These are phyloP conservation scores for Cerioporus squamosus DNA, from an alignment of 1,284 basidiomycete genomes.

Conservation along the genomic window DNA sequence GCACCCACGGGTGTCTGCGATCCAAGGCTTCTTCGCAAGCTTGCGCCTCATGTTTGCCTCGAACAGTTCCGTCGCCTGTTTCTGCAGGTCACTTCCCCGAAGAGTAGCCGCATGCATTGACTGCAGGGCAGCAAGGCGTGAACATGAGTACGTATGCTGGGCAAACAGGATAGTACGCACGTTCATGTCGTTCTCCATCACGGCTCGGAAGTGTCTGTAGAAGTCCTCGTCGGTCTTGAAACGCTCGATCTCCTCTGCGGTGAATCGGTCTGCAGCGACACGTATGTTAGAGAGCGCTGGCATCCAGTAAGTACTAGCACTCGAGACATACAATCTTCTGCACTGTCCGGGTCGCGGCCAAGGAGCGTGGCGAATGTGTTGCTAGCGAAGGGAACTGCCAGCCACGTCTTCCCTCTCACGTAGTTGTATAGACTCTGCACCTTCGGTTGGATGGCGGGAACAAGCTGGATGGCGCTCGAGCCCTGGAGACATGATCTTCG, in stretches of 20 bases:
- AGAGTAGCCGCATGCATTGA: slow-evolving; percentile 49
- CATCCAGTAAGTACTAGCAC: neutral
- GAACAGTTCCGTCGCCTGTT: slow-evolving; percentile 44
- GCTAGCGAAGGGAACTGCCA: slow-evolving; percentile 52
- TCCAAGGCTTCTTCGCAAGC: slow-evolving; percentile 59
- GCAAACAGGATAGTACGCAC: slow-evolving; percentile 36
- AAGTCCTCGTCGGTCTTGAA: slow-evolving; percentile 50
- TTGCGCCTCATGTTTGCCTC: slow-evolving; percentile 52
- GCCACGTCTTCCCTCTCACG: slow-evolving; percentile 65
- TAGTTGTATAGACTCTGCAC: slow-evolving; percentile 57
- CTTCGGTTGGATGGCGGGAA: slow-evolving; percentile 58
- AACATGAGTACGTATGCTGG: neutral
- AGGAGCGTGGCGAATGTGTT: slow-evolving; percentile 45
- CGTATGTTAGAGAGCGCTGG: neutral
- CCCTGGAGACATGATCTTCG: slow-evolving; percentile 43
- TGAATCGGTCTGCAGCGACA: slow-evolving; percentile 48
- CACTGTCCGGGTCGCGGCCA: slow-evolving; percentile 36
- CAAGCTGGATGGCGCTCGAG: slow-evolving; percentile 67
- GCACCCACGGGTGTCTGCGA: slow-evolving; percentile 55
- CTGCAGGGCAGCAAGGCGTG: slow-evolving; percentile 32
- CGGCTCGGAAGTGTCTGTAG: slow-evolving; percentile 53
- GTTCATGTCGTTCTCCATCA: slow-evolving; percentile 56
- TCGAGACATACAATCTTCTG: slow-evolving; percentile 46
- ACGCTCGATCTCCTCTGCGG: slow-evolving; percentile 52
- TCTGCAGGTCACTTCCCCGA: slow-evolving; percentile 46